Evolutionary conservation across 176 grass and related monocot species (phyloP).

Genomic region (Puya raimondii): DNA sequence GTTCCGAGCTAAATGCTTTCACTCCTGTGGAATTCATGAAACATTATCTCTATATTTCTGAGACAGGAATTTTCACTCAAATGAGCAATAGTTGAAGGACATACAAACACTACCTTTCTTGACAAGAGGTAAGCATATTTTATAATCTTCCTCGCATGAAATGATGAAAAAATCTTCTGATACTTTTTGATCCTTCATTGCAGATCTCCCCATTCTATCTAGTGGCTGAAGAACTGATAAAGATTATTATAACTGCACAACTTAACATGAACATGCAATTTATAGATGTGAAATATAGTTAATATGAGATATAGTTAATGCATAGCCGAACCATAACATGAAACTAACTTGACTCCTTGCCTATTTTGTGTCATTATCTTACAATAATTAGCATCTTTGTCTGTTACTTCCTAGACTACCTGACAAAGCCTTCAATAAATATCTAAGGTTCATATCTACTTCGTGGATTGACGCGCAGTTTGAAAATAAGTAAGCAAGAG

Average conservation of each 20-base stretch:
- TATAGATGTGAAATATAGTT: not conserved
- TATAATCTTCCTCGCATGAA: conserved; percentile 27
- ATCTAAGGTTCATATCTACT: not conserved
- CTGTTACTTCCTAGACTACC: not conserved
- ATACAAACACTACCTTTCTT: conserved; percentile 17
- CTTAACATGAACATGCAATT: conserved; percentile 5
- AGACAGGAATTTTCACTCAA: not conserved
- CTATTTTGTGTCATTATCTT: too few species aligned
- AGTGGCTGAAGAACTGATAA: conserved; percentile 10
- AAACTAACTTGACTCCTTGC: too few species aligned
- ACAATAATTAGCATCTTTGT: too few species aligned
- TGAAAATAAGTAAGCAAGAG: conserved; percentile 6
- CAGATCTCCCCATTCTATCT: conserved; percentile 16
- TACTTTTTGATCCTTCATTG: conserved; percentile 1
- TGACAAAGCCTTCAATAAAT: not conserved
- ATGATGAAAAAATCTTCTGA: conserved; percentile 21
- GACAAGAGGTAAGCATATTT: conserved; percentile 16
- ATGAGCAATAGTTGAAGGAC: not conserved
- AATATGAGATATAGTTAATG: not conserved
- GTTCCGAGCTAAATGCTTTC: conserved; percentile 57
- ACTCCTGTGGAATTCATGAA: conserved; percentile 40
- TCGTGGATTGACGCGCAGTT: not conserved
- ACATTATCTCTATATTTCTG: not conserved
- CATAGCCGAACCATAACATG: too few species aligned
- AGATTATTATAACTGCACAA: conserved; percentile 1